A percentile compares a stretch with the other conserved stretches of the same genome.
Conservation (phyloP, 768 basidiomycete genomes). For the Hortiboletus campestris region DNA sequence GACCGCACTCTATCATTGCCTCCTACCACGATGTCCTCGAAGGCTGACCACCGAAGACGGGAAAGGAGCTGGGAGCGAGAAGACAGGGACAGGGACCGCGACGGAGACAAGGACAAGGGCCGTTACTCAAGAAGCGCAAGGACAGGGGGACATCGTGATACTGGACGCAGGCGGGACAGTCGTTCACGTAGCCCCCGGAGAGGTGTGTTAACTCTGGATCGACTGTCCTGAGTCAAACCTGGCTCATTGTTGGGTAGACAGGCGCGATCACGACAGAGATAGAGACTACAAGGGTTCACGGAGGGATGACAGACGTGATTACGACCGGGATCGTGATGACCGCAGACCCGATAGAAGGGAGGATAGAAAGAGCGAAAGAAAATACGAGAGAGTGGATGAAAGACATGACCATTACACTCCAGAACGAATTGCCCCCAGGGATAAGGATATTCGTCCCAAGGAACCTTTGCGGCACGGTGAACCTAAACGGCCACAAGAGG, state of each 20-base stretch:
- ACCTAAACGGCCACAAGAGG: constrained; percentile 19
- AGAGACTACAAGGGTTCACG: constrained; percentile 38
- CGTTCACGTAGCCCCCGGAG: constrained; percentile 40
- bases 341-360: constrained; percentile 32
- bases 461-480: constrained; percentile 23
- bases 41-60: constrained; percentile 51
- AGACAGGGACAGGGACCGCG: constrained; percentile 26
- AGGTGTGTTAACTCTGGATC: constrained; percentile 19
- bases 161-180: constrained; percentile 36
- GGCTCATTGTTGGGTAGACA: constrained; percentile 31
- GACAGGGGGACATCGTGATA: constrained; percentile 33
- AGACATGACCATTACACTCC: constrained; percentile 42
- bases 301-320: constrained; percentile 33
- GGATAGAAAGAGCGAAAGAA: constrained; percentile 34
- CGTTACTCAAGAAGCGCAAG: constrained; percentile 41
- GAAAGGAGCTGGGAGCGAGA: constrained; percentile 64
- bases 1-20: constrained; percentile 21
- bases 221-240: neutral
- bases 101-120: constrained; percentile 41
- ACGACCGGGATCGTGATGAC: constrained; percentile 31
- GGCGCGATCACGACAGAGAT: constrained; percentile 33
- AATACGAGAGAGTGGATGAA: constrained; percentile 35
- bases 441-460: constrained; percentile 28
- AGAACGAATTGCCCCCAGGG: constrained; percentile 32
- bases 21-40: constrained; percentile 55